Evolutionary conservation across 148 eudicot genomes (phyloP), one percentile per base, ranked within the genome.

Genomic region (Amaranthus cruentus): DNA sequence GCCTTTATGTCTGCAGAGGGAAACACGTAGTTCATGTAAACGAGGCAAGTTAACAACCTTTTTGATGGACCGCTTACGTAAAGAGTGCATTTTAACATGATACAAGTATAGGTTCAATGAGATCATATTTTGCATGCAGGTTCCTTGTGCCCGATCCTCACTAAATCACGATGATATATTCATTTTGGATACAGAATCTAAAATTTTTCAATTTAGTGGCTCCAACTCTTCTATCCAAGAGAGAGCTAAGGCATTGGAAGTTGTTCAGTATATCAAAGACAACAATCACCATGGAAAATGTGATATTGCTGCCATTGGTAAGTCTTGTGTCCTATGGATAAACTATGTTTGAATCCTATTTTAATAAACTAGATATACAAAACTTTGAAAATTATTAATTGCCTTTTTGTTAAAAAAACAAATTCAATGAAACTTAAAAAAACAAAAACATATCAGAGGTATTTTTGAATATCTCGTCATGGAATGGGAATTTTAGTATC

Each of bases 221-320:
- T 88, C 96, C 66, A 92, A 90, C 77, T 88, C 99, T 76, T 84
- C 85, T 62, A 96, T 92, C 83, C 99, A 92, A 92, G 99, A 96
- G 81, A 92, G 99, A 84, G 99, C 94, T 79, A 96, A 96, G 84
- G 94, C 99, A 62, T 79, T 96, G 65, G 99, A 96, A 82, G 99
- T 92, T 75, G 97, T 92, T 72, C 97, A 96, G 83, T 84, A 88
- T 77, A 78, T 96, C 46, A 96, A 92, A 84, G 99, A 96, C 83
- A 87, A 84, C 68, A 83, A 88, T 77, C 99, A 96, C 84, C 91
- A 86, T 81, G 99, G 99, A 75, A 92, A 88, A 80, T 96, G 99
- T 84, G 97, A 92, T 28, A 70, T 96, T 60, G 99, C 97, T 73
- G 87, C 96, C 42, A 82, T 96, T 68, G 99, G 99, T 96, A 84